A percentile compares a stretch with the other conserved stretches of the same genome.
Evolutionary conservation across 2,329 filamentous ascomycete species (phyloP).

Genomic region (Myriosclerotinia scirpicola): DNA sequence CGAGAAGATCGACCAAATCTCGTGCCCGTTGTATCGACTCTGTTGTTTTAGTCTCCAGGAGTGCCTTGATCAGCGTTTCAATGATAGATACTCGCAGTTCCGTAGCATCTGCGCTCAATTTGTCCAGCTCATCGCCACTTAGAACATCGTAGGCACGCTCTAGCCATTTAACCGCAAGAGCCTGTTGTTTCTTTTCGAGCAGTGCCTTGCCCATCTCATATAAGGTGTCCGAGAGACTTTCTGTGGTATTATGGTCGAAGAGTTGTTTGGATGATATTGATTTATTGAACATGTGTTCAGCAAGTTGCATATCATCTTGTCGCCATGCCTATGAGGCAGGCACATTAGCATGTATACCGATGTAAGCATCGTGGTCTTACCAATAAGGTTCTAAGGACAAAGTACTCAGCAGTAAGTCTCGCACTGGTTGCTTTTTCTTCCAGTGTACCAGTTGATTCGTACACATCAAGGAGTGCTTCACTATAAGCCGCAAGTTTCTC

Average conservation of each 20-base stretch:
- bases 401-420: slow-evolving; percentile 39
- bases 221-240: slow-evolving; percentile 65
- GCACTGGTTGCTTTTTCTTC: slow-evolving; percentile 38
- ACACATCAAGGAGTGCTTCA: slow-evolving; percentile 45
- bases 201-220: slow-evolving; percentile 70
- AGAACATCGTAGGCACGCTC: slow-evolving; percentile 64
- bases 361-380: slow-evolving; percentile 45
- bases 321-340: slow-evolving; percentile 64
- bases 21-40: slow-evolving; percentile 53
- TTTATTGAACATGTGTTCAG: slow-evolving; percentile 74
- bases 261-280: slow-evolving; percentile 45
- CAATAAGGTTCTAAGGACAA: slow-evolving; percentile 48
- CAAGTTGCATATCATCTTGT: slow-evolving; percentile 69
- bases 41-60: slow-evolving; percentile 49
- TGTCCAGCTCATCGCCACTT: slow-evolving; percentile 53
- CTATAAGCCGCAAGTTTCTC: slow-evolving; percentile 60
- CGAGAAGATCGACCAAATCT: slow-evolving; percentile 59
- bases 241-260: slow-evolving; percentile 52
- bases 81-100: slow-evolving; percentile 67
- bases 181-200: slow-evolving; percentile 52
- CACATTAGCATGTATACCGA: background rate
- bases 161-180: slow-evolving; percentile 69
- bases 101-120: slow-evolving; percentile 57
- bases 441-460: slow-evolving; percentile 33
- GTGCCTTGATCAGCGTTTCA: slow-evolving; percentile 59